These are phyloP conservation scores for Leishmania arabica DNA, from an alignment of 208 protist genomes.

Conservation along the genomic window DNA sequence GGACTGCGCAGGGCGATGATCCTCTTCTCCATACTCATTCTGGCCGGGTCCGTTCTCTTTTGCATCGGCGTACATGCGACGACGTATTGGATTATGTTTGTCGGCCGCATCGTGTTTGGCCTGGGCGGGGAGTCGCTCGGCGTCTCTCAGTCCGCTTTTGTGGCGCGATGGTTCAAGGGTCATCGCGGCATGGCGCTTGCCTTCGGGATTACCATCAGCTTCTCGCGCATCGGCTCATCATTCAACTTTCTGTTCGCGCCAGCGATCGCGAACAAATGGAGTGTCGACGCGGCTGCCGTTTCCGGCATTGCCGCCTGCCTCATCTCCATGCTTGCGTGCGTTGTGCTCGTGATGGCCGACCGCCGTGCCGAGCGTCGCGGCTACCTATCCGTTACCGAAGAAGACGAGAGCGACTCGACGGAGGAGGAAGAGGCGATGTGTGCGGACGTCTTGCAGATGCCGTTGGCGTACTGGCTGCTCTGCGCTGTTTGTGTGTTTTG, in stretches of 20 bases:
- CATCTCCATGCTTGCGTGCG: conserved; percentile 67
- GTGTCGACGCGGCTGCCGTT: conserved; percentile 65
- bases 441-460: conserved; percentile 55
- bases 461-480: conserved; percentile 78
- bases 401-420: conserved; percentile 39
- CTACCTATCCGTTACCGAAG: conserved; percentile 42
- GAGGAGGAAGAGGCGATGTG: conserved; percentile 22
- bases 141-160: conserved; percentile 90
- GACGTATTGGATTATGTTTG: conserved; percentile 71
- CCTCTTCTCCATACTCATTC: conserved; percentile 77
- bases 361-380: conserved; percentile 70
- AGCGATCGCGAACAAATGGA: conserved; percentile 51
- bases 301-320: conserved; percentile 63
- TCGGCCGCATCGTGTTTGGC: conserved; percentile 87
- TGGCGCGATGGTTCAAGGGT: conserved; percentile 91
- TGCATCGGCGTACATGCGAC: conserved; percentile 64
- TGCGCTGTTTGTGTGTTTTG: conserved; percentile 84
- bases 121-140: conserved; percentile 90
- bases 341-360: conserved; percentile 62
- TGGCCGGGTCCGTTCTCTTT: conserved; percentile 72
- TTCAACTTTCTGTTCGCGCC: conserved; percentile 94
- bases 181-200: conserved; percentile 87
- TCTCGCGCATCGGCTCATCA: conserved; percentile 86
- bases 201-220: conserved; percentile 92
- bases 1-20: conserved; percentile 78